Base-by-base conservation (phyloP, 768 basidiomycete genomes). In the Nidula microcarpa region DNA sequence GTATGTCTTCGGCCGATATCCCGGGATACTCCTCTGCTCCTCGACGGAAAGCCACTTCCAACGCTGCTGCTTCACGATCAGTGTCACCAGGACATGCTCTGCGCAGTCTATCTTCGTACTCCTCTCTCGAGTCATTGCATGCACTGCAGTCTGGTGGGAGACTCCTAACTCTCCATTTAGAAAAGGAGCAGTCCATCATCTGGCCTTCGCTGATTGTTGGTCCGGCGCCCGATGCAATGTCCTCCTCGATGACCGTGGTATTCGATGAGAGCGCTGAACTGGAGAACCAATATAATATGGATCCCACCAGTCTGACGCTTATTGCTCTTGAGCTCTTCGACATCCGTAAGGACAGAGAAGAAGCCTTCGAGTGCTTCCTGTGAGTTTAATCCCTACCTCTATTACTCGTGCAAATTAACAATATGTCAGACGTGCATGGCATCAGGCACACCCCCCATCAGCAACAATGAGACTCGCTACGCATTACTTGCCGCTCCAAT, bases 161-260 rank as follows among this genome's bases (percentile, higher is more conserved):
- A 55, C 74, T 92, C 39, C 65, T 92, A 58, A 92, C 90, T 5
- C 70, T 92, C 47, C 88, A 92, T 67, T 65, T 92, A 60, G 90
- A 92, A 64, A 92, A 92, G 67, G 81, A 85, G 16, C 79, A 86
- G 56, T 85, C 88, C 5, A 77, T 84, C 41, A 91, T 92, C 43
- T 92, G 90, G 90, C 90, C 90, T 0, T 87, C 87, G 5, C 73
- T 92, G 35, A 80, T 92, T 48, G 77, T 88, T n/a, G 78, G 90
- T 33, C 86, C 90, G 7, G 87, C 82, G 7, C 85, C 87, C 1
- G 80, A 81, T 47, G 69, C 78, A 9, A 64, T 89, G 5, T 81
- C 85, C 0, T 78, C 84, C 3, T 73, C 67, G 49, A 65, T 78
- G 16, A 77, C 84, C 1, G 71, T 82, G 34, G 73, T 82, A 6